Percentiles rank a stretch among this genome's conserved stretches.
phyloP scores from a whole-genome alignment of 2,329 filamentous ascomycete genomes.

The Hypoxylon sp. region DNA sequence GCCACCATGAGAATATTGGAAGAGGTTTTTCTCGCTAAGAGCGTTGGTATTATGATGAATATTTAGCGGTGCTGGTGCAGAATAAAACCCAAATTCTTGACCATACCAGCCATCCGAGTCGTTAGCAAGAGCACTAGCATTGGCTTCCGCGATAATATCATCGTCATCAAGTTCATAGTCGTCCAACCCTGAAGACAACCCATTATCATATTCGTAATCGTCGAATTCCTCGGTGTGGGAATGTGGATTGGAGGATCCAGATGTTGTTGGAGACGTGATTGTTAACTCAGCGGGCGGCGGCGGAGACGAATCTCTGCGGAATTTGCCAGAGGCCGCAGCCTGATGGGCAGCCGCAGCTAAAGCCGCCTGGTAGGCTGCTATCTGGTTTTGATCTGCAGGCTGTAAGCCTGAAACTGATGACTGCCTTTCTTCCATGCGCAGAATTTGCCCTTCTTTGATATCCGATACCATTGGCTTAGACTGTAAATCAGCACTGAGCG shows the following conservation, averaged over 20 bases:
- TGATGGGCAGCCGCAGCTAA: constrained; percentile 84
- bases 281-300: constrained; percentile 54
- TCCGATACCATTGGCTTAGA: constrained; percentile 38
- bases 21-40: constrained; percentile 57
- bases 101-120: constrained; percentile 96
- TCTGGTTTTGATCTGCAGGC: constrained; percentile 47
- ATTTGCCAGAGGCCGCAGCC: constrained; percentile 81
- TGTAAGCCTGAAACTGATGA: constrained; percentile 35
- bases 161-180: constrained; percentile 84
- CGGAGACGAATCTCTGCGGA: constrained; percentile 70
- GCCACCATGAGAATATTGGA: constrained; percentile 81
- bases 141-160: constrained; percentile 92
- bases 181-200: constrained; percentile 60
- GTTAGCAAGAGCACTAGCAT: constrained; percentile 91
- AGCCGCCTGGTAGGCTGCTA: constrained; percentile 83
- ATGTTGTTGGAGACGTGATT: constrained; percentile 54
- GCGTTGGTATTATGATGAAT: constrained; percentile 41
- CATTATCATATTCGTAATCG: constrained; percentile 72
- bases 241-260: constrained; percentile 48
- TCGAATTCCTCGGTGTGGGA: constrained; percentile 46
- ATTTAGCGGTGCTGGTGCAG: constrained; percentile 63
- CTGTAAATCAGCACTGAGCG: constrained; percentile 56
- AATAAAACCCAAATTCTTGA: constrained; percentile 96
- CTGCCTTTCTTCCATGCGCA: constrained; percentile 40
- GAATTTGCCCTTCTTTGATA: constrained; percentile 24